Evolutionary conservation across 2,329 filamentous ascomycete genomes (phyloP), one percentile per base, ranked within the genome.

Genomic region (Colletotrichum sp.): DNA sequence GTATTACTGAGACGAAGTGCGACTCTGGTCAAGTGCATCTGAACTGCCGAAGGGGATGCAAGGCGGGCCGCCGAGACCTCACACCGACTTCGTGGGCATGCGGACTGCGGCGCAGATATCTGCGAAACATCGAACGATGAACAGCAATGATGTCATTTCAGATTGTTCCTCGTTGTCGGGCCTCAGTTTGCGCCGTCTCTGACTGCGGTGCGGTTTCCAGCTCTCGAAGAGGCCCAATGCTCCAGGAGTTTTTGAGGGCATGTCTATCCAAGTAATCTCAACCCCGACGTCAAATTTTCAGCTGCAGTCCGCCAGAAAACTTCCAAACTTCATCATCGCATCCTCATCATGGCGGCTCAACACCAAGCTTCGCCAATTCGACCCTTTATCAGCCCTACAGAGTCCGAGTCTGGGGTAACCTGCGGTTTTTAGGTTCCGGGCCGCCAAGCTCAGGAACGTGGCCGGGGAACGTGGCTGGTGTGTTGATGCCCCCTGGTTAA

Each of bases 331-430:
- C 34, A 34, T 59, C 55, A 28, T 30, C 32, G 13, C 30, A 26
- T 38, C 34, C 48, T 76, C 30, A 28, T 43, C 18, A 56, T 30
- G 28, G 38, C 43, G 30, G 61, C 36, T 63, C 55, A 58, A 75
- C 59, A 62, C 66, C 66, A 66, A 77, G 69, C 75, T 75, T 77
- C 71, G 65, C 43, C 62, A 65, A 56, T n/a, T 69, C 28, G 43
- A 58, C 69, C 62, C 70, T 76, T 65, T 61, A 70, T 77, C 75
- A 77, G 75, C 75, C 75, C 75, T 77, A 77, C 43, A 61, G 43
- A 61, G 43, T 34, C 63, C 67, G 58, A 77, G 68, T 76, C 76
- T 70, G 76, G 76, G 76, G 76, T 77, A 77, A 69, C 68, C 66
- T 16, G 21, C 73, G 28, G 67, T 38, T 38, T 73, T 67, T 56